These are phyloP conservation scores for Pseudoneurospora amorphoporcata DNA, from an alignment of 495 filamentous ascomycete genomes.

Conservation along the genomic window DNA sequence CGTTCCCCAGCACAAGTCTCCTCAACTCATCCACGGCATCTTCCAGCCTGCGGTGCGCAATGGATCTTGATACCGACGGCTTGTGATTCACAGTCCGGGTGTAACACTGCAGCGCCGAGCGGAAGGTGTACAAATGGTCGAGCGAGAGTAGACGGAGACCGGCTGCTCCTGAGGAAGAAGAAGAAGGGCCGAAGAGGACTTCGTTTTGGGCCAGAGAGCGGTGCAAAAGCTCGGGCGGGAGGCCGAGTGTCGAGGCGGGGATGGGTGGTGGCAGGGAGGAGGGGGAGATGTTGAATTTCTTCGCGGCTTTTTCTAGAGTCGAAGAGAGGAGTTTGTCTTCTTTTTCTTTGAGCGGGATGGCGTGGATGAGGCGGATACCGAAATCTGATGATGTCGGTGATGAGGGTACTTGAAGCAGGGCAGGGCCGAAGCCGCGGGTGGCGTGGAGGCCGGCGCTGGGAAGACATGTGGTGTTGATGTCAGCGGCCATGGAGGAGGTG, in stretches of 20 bases:
- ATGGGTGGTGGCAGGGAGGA: constrained; percentile 22
- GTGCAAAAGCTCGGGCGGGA: constrained; percentile 45
- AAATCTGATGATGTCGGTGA: constrained; percentile 12
- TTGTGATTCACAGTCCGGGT: constrained; percentile 24
- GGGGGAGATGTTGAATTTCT: constrained; percentile 28
- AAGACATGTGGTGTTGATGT: not conserved
- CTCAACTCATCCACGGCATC: constrained; percentile 48
- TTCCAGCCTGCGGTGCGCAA: constrained; percentile 44
- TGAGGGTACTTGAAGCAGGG: not conserved
- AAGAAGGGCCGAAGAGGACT: constrained; percentile 46
- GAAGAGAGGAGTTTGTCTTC: constrained; percentile 31
- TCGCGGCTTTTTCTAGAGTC: constrained; percentile 33
- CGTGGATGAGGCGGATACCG: constrained; percentile 28
- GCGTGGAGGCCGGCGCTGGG: constrained; percentile 28
- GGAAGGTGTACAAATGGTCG: constrained; percentile 66
- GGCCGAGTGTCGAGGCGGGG: constrained; percentile 23
- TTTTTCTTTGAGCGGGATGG: constrained; percentile 19
- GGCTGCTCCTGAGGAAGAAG: constrained; percentile 26
- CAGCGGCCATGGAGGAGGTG: constrained; percentile 21
- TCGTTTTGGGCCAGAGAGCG: constrained; percentile 60
- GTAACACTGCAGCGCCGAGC: constrained; percentile 50
- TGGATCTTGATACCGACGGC: not conserved
- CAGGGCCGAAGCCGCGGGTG: constrained; percentile 17
- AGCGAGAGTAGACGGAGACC: constrained; percentile 57
- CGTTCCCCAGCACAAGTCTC: constrained; percentile 49